A percentile compares a stretch with the other conserved stretches of the same genome.
phyloP scores from a whole-genome alignment of 768 basidiomycete species.

The Panaeolus papilionaceus region DNA sequence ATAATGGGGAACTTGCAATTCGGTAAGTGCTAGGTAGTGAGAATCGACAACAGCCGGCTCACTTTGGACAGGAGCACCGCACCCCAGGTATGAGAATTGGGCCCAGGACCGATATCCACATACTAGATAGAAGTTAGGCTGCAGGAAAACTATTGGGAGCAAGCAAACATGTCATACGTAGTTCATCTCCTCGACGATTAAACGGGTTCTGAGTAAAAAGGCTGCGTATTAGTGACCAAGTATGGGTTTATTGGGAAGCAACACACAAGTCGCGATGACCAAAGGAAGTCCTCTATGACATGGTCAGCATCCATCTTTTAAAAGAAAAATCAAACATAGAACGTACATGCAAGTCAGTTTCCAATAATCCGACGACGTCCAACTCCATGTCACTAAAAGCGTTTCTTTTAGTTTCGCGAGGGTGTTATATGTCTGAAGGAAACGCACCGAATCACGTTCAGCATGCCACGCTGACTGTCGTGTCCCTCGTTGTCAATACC shows the following conservation, averaged over 20 bases:
- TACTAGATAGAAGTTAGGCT: conserved; percentile 53
- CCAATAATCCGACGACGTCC: conserved; percentile 84
- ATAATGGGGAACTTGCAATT: conserved; percentile 80
- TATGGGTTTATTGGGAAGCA: neutral
- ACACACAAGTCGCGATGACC: conserved; percentile 84
- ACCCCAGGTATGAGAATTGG: conserved; percentile 91
- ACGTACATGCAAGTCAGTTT: conserved; percentile 86
- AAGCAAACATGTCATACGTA: conserved; percentile 58
- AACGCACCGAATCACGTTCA: conserved; percentile 51
- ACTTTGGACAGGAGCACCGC: conserved; percentile 83
- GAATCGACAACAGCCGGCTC: conserved; percentile 17
- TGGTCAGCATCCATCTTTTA: conserved; percentile 10
- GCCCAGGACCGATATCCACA: conserved; percentile 89
- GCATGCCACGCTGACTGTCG: conserved; percentile 75
- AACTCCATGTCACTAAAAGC: conserved; percentile 74
- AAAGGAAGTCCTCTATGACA: conserved; percentile 51
- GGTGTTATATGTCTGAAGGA: neutral
- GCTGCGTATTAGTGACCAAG: conserved; percentile 17
- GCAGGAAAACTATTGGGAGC: neutral
- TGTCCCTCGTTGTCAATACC: conserved; percentile 77
- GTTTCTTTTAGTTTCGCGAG: neutral
- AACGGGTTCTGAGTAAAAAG: conserved; percentile 61
- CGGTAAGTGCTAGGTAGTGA: neutral
- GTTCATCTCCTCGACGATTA: conserved; percentile 77
- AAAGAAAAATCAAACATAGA: neutral